Base-by-base conservation (phyloP, 2,329 filamentous ascomycete genomes). In the Fusarium clavum region DNA sequence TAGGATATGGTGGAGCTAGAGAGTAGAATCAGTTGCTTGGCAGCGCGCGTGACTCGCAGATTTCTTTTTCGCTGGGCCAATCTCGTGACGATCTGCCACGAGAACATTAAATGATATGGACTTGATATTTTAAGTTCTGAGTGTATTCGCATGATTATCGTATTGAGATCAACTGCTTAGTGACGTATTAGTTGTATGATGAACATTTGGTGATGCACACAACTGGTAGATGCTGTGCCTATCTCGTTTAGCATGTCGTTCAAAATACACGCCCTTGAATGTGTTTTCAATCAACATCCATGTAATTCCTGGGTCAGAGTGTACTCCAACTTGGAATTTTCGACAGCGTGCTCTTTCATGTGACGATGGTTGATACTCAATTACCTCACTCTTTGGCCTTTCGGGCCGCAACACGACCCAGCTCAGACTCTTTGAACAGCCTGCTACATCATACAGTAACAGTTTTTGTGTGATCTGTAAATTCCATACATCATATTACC, bases 21-120 rank as follows among this genome's bases (percentile, higher is more conserved):
- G n/a, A 65, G 47, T 18, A 13, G 16, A 13, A 5, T 25, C 45
- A 32, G 48, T 40, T 27, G 32, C 29, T 52, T 52, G 49, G 49
- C 49, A 52, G 18, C 44, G 58, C 53, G 64, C 65, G 65, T 68
- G 65, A 68, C 65, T 58, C 38, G 58, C 47, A 57, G 46, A 48
- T 25, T 24, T 29, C 55, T 57, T 60, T 55, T 55, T 18, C 12
- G 44, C 38, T 24, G 48, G 29, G 57, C 51, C 32, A 56, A 67
- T 52, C 62, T 56, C 43, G 63, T 67, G 67, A 70, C 52, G 61
- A 22, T 32, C 44, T 56, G 27, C 54, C 62, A 68, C 45, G 45
- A 20, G 57, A 63, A 57, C 20, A 44, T 14, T 40, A 14, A 44
- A 38, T n/a, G 8, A 8, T 14, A 14, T 27, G 49, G 32, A 32